Conservation (phyloP, 2,329 filamentous ascomycete genomes). For the Akanthomyces uredinophilus region DNA sequence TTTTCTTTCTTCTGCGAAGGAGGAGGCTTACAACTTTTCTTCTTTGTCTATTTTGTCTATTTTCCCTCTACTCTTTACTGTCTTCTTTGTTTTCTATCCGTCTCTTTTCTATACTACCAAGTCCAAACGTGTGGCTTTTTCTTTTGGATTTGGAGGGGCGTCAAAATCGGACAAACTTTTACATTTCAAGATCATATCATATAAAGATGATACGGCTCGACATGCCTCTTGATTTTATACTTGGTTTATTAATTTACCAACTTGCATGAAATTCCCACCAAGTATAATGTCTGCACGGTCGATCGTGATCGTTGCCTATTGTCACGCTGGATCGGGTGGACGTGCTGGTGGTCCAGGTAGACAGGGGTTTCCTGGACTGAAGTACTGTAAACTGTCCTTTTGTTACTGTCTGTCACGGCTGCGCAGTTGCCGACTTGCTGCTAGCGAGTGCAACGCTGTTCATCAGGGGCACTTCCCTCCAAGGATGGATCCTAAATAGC, state of each 20-base stretch:
- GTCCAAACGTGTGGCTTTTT: neutral
- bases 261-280: too few relatives aligned
- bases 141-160: neutral
- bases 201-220: neutral
- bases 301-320: too few relatives aligned
- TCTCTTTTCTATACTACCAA: neutral
- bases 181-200: neutral
- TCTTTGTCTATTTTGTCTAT: neutral
- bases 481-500: neutral
- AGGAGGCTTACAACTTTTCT: neutral
- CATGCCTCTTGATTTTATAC: too few relatives aligned
- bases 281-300: too few relatives aligned
- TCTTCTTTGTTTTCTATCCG: neutral
- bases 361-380: neutral
- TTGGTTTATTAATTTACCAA: neutral
- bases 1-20: neutral
- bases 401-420: too few relatives aligned
- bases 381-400: too few relatives aligned
- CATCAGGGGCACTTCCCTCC: slow-evolving; percentile 1
- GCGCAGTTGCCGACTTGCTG: too few relatives aligned
- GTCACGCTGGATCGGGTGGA: too few relatives aligned
- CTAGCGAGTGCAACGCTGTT: neutral
- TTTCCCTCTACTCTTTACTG: neutral
- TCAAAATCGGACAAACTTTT: neutral
- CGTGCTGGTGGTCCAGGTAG: neutral